These are phyloP conservation scores for Geotrichum europaeum DNA, from an alignment of 1,139 yeast species.

Conservation along the genomic window DNA sequence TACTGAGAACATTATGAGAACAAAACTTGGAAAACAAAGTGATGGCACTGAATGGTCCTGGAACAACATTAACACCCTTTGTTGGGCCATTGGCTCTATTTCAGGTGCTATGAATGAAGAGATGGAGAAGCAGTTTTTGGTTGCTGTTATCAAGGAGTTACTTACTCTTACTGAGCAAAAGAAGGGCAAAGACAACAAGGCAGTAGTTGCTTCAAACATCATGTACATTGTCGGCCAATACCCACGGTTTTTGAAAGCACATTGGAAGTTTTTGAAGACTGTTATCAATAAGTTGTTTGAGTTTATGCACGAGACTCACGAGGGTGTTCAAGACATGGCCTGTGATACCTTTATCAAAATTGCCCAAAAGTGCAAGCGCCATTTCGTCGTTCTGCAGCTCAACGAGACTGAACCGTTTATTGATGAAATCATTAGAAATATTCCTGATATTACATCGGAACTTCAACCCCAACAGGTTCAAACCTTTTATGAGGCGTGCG, in stretches of 20 bases:
- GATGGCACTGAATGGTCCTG: constrained; percentile 99
- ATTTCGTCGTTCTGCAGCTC: constrained; percentile 81
- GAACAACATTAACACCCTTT: constrained; percentile 92
- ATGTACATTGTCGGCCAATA: constrained; percentile 99
- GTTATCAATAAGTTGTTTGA: constrained; percentile 93
- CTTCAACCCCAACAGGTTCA: constrained; percentile 96
- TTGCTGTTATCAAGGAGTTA: constrained; percentile 85
- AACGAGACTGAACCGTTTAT: constrained; percentile 91
- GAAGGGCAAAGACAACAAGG: constrained; percentile 95
- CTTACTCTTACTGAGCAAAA: constrained; percentile 90
- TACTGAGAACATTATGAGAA: constrained; percentile 89
- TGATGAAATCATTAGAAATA: constrained; percentile 76
- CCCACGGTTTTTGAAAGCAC: constrained; percentile 94
- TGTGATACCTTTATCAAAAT: constrained; percentile 97
- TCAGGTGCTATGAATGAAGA: constrained; percentile 99
- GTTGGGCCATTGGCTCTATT: constrained; percentile 99
- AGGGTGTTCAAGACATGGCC: constrained; percentile 99
- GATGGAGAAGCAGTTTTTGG: constrained; percentile 90
- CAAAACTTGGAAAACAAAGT: constrained; percentile 82
- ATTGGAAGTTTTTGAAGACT: constrained; percentile 94
- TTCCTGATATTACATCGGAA: constrained; percentile 83
- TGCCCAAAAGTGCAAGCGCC: constrained; percentile 89
- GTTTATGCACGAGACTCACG: constrained; percentile 99
- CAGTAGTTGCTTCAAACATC: constrained; percentile 96
- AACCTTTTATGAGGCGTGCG: constrained; percentile 96